phyloP scores from a whole-genome alignment of 306 rosid genomes.

The Fragaria ananassa region DNA sequence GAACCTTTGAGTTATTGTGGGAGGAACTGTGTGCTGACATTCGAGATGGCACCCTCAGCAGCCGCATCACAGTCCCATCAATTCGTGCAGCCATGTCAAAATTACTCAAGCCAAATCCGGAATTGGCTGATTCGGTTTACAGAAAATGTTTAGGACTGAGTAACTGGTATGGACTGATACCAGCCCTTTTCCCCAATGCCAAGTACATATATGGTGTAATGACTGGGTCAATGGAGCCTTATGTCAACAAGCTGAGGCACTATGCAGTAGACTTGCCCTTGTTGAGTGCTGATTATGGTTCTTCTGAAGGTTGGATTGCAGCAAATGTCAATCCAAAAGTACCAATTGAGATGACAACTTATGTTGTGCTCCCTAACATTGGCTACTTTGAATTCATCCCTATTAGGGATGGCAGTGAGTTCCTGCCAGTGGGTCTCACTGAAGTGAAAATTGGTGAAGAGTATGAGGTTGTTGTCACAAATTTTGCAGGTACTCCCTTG shows the following conservation, averaged over 20 bases:
- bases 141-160: constrained; percentile 53
- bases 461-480: constrained; percentile 67
- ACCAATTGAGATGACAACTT: constrained; percentile 68
- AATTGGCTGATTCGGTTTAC: constrained; percentile 57
- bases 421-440: constrained; percentile 59
- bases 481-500: constrained; percentile 63
- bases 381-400: constrained; percentile 94
- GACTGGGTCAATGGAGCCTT: constrained; percentile 96
- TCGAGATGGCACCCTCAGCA: constrained; percentile 54
- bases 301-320: constrained; percentile 96
- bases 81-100: constrained; percentile 60
- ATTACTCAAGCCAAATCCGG: constrained; percentile 73
- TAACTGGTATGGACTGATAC: constrained; percentile 83
- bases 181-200: constrained; percentile 72
- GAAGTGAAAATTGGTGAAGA: constrained; percentile 68
- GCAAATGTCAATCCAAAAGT: constrained; percentile 66
- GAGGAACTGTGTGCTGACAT: constrained; percentile 70
- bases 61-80: constrained; percentile 44
- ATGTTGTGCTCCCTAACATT: constrained; percentile 76
- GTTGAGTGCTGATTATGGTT: constrained; percentile 82
- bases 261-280: constrained; percentile 73
- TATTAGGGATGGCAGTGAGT: constrained; percentile 26
- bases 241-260: constrained; percentile 70
- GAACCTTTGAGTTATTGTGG: constrained; percentile 74
- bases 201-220: constrained; percentile 76